Conservation (phyloP, 2,329 filamentous ascomycete genomes). For the Cytospora paraplurivora region DNA sequence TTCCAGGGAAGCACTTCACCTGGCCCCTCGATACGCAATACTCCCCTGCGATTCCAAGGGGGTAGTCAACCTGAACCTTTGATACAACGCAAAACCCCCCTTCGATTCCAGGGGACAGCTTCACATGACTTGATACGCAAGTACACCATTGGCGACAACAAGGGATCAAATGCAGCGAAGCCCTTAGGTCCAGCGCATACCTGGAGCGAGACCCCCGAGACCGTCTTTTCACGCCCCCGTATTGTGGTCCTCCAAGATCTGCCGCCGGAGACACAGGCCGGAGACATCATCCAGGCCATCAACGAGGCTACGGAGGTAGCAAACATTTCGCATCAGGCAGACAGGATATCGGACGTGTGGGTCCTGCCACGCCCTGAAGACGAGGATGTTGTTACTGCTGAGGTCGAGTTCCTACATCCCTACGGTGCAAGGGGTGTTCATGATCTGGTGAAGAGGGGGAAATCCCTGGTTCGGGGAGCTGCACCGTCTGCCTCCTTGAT, state of each 20-base stretch:
- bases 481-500: neutral
- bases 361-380: neutral
- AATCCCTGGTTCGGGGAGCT: neutral
- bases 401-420: neutral
- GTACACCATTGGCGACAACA: neutral
- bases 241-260: neutral
- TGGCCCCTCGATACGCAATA: neutral
- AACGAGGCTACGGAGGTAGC: neutral
- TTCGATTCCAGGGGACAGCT: neutral
- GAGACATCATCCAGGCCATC: conserved; percentile 8
- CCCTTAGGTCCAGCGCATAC: neutral
- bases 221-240: neutral
- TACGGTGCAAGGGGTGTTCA: neutral
- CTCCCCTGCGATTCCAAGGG: too few species aligned
- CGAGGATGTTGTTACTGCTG: neutral
- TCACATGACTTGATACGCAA: neutral
- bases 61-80: too few species aligned
- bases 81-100: neutral
- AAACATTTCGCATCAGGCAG: neutral
- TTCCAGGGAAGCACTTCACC: neutral
- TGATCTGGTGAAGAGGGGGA: neutral
- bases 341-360: neutral
- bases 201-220: neutral
- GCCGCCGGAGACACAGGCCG: neutral
- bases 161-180: too few species aligned